Base-by-base conservation (phyloP, 768 basidiomycete genomes). In the Kwoniella shandongensis region DNA sequence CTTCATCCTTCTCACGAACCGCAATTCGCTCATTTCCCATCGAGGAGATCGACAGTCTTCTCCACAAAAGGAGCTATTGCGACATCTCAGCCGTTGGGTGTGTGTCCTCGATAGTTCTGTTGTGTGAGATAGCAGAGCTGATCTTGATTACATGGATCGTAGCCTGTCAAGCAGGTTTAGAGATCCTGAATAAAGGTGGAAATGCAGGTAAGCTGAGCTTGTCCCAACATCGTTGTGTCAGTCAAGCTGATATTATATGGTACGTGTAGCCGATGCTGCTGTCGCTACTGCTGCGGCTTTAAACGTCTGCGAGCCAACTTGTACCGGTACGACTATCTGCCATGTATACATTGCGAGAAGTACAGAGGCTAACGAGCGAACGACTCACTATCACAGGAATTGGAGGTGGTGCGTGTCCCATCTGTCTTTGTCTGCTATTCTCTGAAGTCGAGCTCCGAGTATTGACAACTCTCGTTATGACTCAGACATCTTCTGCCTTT, bases 251-350 rank as follows among this genome's bases (percentile, higher is more conserved):
- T n/a, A n/a, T 10, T 44, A 44, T 22, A 22, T 10, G 12, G 13
- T 12, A 44, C 11, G n/a, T n/a, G n/a, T 59, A 91, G 90, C 89
- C 59, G 91, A 96, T 78, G 91, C 91, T 26, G 93, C 96, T 6
- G 92, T 97, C 17, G 96, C 96, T 25, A 87, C 85, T 1, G 88
- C 92, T 46, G 92, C 86, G 3, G 93, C 91, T 15, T 76, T 99
- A 66, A 97, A 96, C 75, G 86, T 97, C 27, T 64, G 72, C 86
- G 25, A 87, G 84, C 66, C 87, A 79, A 91, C 90, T 73, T 93
- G 93, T n/a, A 89, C 96, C 55, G 92, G 91, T 69, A 89, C 89
- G 89, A 88, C 66, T 13, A 41, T 22, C 26, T n/a, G n/a, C n/a
- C n/a, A n/a, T n/a, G n/a, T n/a, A n/a, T n/a, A n/a, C n/a, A n/a